Conservation (phyloP, 164 flowering plant genomes). For the Aristolochia fimbriata region DNA sequence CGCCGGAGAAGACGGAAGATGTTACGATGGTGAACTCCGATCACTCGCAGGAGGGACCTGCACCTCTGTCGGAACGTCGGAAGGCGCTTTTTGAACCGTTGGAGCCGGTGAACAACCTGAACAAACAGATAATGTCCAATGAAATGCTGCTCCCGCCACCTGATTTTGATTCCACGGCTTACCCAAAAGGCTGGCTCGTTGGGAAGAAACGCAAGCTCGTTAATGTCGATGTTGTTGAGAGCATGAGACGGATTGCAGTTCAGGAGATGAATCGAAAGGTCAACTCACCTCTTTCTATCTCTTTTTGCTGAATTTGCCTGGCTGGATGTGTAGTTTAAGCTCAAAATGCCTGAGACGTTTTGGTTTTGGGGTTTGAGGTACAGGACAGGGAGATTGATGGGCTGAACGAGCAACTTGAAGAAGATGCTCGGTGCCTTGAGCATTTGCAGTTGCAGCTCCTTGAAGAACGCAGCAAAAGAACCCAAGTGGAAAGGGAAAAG, state of each 20-base stretch:
- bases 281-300: neutral
- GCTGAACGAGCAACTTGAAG: slow-evolving; percentile 78
- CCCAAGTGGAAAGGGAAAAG: slow-evolving; percentile 69
- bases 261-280: slow-evolving; percentile 99
- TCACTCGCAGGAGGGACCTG: slow-evolving; percentile 19
- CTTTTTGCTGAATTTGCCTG: neutral
- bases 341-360: neutral
- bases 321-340: neutral
- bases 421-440: slow-evolving; percentile 59
- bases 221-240: slow-evolving; percentile 95
- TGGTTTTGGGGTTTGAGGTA: slow-evolving; percentile 5
- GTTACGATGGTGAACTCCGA: slow-evolving; percentile 9
- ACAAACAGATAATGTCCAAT: slow-evolving; percentile 37
- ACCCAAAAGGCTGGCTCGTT: slow-evolving; percentile 84
- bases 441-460: slow-evolving; percentile 81
- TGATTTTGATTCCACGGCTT: slow-evolving; percentile 72
- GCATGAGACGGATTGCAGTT: slow-evolving; percentile 87
- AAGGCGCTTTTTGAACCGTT: slow-evolving; percentile 86
- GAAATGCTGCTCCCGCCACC: slow-evolving; percentile 86
- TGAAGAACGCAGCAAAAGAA: slow-evolving; percentile 67
- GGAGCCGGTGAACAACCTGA: slow-evolving; percentile 35
- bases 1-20: slow-evolving; percentile 29
- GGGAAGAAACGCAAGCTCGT: slow-evolving; percentile 96
- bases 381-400: slow-evolving; percentile 91
- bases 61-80: slow-evolving; percentile 61